These are phyloP conservation scores for Globisporangium uncinulatum DNA, from an alignment of 352 stramenopile species.

Conservation along the genomic window DNA sequence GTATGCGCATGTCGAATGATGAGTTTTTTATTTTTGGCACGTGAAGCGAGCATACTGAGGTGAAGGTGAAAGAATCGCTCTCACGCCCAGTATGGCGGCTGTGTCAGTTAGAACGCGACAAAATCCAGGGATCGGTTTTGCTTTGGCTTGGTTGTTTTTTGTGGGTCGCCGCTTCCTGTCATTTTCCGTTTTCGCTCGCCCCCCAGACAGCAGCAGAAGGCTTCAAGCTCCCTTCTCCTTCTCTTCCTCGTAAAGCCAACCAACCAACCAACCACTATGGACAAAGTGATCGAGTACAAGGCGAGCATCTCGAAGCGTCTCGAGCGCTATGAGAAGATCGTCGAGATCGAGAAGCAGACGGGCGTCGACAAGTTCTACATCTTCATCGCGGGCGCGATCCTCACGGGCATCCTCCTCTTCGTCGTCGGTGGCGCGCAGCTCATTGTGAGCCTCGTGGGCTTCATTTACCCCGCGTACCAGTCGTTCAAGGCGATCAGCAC, in stretches of 20 bases:
- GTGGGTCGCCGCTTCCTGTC: background rate
- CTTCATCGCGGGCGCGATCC: constrained; percentile 38
- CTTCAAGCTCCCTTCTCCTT: background rate
- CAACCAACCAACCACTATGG: constrained; percentile 30
- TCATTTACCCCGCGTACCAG: constrained; percentile 86
- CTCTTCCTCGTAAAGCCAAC: too few species aligned
- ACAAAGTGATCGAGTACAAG: constrained; percentile 83
- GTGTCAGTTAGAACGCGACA: background rate
- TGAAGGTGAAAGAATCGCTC: too few species aligned
- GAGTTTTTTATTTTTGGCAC: too few species aligned
- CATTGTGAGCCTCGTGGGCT: constrained; percentile 77
- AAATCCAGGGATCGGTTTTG: background rate
- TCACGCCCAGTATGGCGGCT: too few species aligned
- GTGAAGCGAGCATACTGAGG: too few species aligned
- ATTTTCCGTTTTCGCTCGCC: constrained; percentile 2
- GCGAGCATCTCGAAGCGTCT: constrained; percentile 74
- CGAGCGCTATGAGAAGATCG: constrained; percentile 79
- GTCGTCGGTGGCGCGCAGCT: constrained; percentile 73
- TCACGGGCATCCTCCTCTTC: constrained; percentile 68
- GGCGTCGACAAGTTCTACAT: constrained; percentile 88
- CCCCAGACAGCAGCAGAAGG: background rate
- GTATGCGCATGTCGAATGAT: too few species aligned
- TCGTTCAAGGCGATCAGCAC: constrained; percentile 88
- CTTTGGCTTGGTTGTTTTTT: background rate
- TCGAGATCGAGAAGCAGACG: constrained; percentile 81